Conservation (phyloP, 305 asterid species). For the Rubia tinctorum region DNA sequence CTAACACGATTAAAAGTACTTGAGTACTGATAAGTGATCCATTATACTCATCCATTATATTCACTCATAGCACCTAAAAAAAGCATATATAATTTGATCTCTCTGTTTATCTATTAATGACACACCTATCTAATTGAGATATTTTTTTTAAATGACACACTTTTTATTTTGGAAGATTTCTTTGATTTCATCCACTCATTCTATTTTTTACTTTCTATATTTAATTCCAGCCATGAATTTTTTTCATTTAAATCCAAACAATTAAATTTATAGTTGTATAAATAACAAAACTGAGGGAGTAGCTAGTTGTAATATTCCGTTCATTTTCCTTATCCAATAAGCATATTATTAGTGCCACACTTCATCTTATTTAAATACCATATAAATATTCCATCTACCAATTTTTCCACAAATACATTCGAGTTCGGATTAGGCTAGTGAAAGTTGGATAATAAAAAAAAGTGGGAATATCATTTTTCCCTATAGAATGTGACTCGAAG, state of each 20-base stretch:
- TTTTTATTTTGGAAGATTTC: too few relatives aligned
- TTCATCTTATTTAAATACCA: not conserved
- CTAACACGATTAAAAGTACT: not conserved
- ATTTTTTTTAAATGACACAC: too few relatives aligned
- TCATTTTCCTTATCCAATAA: not conserved
- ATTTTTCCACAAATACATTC: not conserved
- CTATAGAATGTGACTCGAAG: not conserved
- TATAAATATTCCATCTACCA: not conserved
- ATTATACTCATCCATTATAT: not conserved
- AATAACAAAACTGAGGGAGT: too few relatives aligned
- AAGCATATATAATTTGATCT: too few relatives aligned
- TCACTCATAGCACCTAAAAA: not conserved
- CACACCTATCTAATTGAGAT: too few relatives aligned
- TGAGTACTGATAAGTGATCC: not conserved
- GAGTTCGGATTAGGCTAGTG: not conserved
- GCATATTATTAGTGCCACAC: conserved; percentile 2
- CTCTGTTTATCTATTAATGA: too few relatives aligned
- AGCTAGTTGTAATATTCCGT: not conserved
- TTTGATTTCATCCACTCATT: too few relatives aligned
- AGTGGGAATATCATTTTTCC: not conserved
- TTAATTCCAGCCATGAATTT: too few relatives aligned
- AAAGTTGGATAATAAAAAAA: not conserved
- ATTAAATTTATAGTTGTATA: too few relatives aligned
- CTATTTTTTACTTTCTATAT: too few relatives aligned
- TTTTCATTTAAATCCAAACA: too few relatives aligned